phyloP scores from a whole-genome alignment of 192 early-diverging fungal genomes.

The Coemansia sp. region DNA sequence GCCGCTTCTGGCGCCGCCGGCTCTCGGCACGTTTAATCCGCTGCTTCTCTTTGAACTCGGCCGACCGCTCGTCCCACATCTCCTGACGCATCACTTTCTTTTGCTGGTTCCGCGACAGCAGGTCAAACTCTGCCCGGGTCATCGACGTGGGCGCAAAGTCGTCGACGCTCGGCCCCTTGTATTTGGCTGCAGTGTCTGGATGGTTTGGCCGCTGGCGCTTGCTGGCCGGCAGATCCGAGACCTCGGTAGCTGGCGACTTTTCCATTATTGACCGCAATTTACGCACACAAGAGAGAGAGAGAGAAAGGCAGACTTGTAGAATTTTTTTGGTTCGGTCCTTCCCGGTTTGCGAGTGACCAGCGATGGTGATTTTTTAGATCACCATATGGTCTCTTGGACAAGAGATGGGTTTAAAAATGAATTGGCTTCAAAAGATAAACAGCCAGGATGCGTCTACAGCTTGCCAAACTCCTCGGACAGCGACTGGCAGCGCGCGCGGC shows the following conservation, averaged over 20 bases:
- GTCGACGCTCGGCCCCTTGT: conserved; percentile 24
- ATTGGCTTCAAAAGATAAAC: too few species aligned
- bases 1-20: conserved; percentile 49
- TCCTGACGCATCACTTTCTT: conserved; percentile 69
- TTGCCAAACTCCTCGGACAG: conserved; percentile 45
- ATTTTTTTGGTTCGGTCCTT: too few species aligned
- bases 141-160: conserved; percentile 24
- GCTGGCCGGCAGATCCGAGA: neutral
- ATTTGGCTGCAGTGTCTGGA: neutral
- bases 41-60: conserved; percentile 46
- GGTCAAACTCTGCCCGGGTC: conserved; percentile 38
- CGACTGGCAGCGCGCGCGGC: conserved; percentile 23
- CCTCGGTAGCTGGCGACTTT: neutral
- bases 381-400: too few species aligned
- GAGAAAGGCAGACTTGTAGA: too few species aligned
- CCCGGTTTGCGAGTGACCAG: too few species aligned
- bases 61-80: conserved; percentile 50
- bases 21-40: conserved; percentile 48
- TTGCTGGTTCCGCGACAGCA: conserved; percentile 65
- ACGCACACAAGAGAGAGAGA: too few species aligned
- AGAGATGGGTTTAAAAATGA: too few species aligned
- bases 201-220: neutral
- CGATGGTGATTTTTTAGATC: too few species aligned
- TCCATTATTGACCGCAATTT: too few species aligned
- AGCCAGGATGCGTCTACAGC: too few species aligned